Evolutionary conservation across 208 protist species (phyloP).

Genomic region (Trypanosoma rangeli): DNA sequence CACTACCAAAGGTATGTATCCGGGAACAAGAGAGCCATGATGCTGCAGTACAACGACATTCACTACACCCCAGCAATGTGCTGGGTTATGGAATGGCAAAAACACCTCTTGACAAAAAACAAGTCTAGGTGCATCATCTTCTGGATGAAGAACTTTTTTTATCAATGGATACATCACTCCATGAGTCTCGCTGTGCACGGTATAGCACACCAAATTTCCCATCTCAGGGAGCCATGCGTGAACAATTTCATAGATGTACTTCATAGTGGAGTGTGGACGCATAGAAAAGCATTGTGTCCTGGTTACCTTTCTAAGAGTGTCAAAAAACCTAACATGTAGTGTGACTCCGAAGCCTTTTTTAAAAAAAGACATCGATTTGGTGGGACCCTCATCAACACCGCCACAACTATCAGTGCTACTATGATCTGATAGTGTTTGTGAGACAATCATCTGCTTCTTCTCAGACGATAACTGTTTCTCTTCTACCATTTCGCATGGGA

Average conservation of each 20-base stretch:
- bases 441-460: background rate
- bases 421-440: background rate
- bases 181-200: constrained; percentile 3
- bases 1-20: constrained; percentile 44
- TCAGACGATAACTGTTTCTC: background rate
- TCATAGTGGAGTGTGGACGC: constrained; percentile 8
- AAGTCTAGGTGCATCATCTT: constrained; percentile 34
- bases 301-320: constrained; percentile 23
- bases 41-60: constrained; percentile 40
- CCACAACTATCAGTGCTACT: background rate
- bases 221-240: constrained; percentile 14
- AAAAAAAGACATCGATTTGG: constrained; percentile 1
- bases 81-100: constrained; percentile 7
- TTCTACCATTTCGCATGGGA: constrained; percentile 18
- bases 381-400: background rate
- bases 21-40: constrained; percentile 29
- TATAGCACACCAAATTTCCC: constrained; percentile 33
- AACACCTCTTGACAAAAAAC: constrained; percentile 47
- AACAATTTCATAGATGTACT: constrained; percentile 31
- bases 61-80: constrained; percentile 26
- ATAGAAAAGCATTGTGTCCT: constrained; percentile 27
- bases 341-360: background rate
- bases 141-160: constrained; percentile 27
- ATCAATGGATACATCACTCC: constrained; percentile 20
- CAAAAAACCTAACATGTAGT: constrained; percentile 24